A percentile compares a stretch with the other conserved stretches of the same genome.
Evolutionary conservation across 1,139 yeast genomes (phyloP).

Genomic region (Protomyces lactucae-debilis): DNA sequence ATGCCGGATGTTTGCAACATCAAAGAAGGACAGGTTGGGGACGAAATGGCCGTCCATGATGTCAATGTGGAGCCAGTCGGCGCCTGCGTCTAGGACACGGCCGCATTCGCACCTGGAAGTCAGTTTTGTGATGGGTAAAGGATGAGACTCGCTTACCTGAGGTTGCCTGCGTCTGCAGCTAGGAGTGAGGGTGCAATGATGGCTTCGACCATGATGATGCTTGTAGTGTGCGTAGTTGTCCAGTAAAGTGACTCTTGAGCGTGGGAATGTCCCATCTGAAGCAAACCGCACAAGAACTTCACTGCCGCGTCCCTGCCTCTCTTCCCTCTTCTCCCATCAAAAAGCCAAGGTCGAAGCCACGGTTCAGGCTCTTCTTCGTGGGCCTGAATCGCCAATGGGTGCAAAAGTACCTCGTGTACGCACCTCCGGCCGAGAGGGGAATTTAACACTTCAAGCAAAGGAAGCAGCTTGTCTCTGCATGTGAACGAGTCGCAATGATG

Average conservation of each 20-base stretch:
- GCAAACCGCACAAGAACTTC: background rate
- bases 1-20: slow-evolving; percentile 72
- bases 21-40: slow-evolving; percentile 91
- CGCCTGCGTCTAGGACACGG: slow-evolving; percentile 65
- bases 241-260: background rate
- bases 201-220: slow-evolving; percentile 40
- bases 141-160: background rate
- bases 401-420: background rate
- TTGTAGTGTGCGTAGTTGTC: no score
- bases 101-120: slow-evolving; percentile 81
- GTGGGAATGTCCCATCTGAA: background rate
- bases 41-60: slow-evolving; percentile 99
- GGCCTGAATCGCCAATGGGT: slow-evolving; percentile 27
- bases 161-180: slow-evolving; percentile 50
- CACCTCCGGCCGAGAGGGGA: slow-evolving; percentile 20
- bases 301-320: background rate
- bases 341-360: slow-evolving; percentile 26
- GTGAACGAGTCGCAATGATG: slow-evolving; percentile 16
- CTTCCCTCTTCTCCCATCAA: background rate
- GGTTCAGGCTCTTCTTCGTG: slow-evolving; percentile 23
- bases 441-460: slow-evolving; percentile 19
- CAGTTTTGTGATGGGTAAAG: slow-evolving; percentile 52
- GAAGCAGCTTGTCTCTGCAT: slow-evolving; percentile 24
- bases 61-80: slow-evolving; percentile 97
- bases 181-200: slow-evolving; percentile 94